These are phyloP conservation scores for Microcera coccophila DNA, from an alignment of 2,329 filamentous ascomycete species.

Conservation along the genomic window DNA sequence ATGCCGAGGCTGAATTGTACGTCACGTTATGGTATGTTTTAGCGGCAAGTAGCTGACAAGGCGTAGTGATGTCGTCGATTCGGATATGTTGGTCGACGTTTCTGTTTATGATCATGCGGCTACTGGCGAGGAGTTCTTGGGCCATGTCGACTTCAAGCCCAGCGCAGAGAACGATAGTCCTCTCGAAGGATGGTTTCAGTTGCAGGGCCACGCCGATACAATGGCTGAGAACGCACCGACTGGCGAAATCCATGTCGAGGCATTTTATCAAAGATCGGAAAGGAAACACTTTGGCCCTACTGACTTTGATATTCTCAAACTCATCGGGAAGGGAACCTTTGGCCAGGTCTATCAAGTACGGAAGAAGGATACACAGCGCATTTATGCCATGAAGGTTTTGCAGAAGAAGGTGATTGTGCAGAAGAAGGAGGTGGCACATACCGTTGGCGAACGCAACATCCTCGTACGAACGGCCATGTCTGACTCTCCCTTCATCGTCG, in stretches of 20 bases:
- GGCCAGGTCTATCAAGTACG: conserved; percentile 97
- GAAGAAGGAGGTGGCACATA: conserved; percentile 98
- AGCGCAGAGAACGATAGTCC: conserved; percentile 63
- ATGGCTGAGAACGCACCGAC: conserved; percentile 68
- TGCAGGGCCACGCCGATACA: conserved; percentile 72
- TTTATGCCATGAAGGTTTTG: conserved; percentile 98
- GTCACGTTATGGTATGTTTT: conserved; percentile 29
- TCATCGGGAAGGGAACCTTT: conserved; percentile 97
- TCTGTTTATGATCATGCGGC: conserved; percentile 84
- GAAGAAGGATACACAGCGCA: conserved; percentile 92
- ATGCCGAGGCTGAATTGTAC: conserved; percentile 92
- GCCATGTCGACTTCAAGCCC: conserved; percentile 78
- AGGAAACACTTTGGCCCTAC: conserved; percentile 91
- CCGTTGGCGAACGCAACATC: conserved; percentile 94
- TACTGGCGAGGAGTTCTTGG: conserved; percentile 84
- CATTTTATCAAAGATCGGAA: conserved; percentile 80
- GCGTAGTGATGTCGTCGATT: conserved; percentile 84
- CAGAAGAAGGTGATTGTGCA: conserved; percentile 99
- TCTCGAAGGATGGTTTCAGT: conserved; percentile 78
- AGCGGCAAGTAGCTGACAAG: conserved; percentile 9
- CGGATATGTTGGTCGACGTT: conserved; percentile 84
- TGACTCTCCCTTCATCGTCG: conserved; percentile 96
- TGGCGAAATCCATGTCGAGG: conserved; percentile 84
- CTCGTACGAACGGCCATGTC: conserved; percentile 92
- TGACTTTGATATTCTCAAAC: conserved; percentile 91